Base-by-base conservation (phyloP, 1,139 yeast species). In the Yamadazyma atlantica region DNA sequence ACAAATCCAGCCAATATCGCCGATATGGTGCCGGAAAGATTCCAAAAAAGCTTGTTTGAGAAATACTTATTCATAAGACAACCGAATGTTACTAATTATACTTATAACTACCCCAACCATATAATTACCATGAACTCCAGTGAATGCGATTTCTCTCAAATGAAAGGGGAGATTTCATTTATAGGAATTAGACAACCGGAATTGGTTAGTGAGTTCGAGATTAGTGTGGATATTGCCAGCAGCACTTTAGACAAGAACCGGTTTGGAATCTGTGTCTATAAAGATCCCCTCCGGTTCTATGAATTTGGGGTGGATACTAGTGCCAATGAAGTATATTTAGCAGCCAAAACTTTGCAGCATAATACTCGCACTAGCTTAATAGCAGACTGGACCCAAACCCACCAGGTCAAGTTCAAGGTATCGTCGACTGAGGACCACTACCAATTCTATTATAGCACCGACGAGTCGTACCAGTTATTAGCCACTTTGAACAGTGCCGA, bases 131-230 rank as follows among this genome's bases (percentile, higher is more conserved):
- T 41, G 6, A 27, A 19, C 1, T 34, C 44, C 4, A 37, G 33
- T 19, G 13, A 13, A 4, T 21, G 22, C 14, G 33, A 35, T 3
- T 36, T 41, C 13, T 16, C 16, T 6, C 28, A 34, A n/a, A 15
- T 17, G 24, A 23, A 29, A 21, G 44, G 44, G 6, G 25, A 40
- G 2, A 25, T 34, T 16, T 33, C 39, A 8, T 41, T 41, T 29
- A 32, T 41, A 11, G 44, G 44, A 13, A 23, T 23, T 7, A 35
- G 44, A 29, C 44, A 41, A 34, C 36, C 38, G 2, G 40, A 38
- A 26, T 36, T 41, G 15, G 29, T 30, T 12, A 37, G 41, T 33
- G 33, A 26, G 22, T 40, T 24, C 12, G 24, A 29, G 19, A 25
- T 27, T 4, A 37, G 34, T 7, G 36, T 40, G 10, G 13, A 24